Evolutionary conservation across 139 green algal genomes (phyloP).

Genomic region (Mesostigma viride): DNA sequence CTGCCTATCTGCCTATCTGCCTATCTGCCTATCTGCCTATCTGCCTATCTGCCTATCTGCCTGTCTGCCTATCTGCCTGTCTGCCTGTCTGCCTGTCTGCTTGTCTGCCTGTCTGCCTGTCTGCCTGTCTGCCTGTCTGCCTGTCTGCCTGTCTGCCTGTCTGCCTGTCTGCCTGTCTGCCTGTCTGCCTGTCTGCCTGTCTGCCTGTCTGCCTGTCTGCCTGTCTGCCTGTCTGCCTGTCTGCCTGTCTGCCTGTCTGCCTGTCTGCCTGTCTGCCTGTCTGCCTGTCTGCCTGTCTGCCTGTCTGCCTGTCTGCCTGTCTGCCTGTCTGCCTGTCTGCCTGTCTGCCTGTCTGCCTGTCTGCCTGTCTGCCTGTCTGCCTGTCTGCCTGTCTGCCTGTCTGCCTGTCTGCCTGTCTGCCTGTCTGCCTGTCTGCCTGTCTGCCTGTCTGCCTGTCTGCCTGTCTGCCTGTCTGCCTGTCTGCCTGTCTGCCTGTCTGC

Average conservation of each 20-base stretch:
- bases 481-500: not conserved
- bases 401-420: not conserved
- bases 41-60: no score
- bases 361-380: not conserved
- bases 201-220: not conserved
- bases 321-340: not conserved
- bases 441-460: not conserved
- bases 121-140: not conserved
- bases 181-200: not conserved
- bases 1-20: no score
- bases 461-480: not conserved
- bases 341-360: not conserved
- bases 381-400: not conserved
- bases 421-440: not conserved
- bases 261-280: not conserved
- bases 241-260: conserved; percentile 11
- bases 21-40: no score
- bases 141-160: conserved; percentile 8
- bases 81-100: no score
- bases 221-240: conserved; percentile 8
- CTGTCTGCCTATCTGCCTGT: no score
- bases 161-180: conserved; percentile 12
- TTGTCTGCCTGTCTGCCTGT: no score
- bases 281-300: not conserved
- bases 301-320: not conserved